Evolutionary conservation across 2,329 filamentous ascomycete genomes (phyloP), one percentile per base, ranked within the genome.

Genomic region (Pseudogymnoascus pannorum): DNA sequence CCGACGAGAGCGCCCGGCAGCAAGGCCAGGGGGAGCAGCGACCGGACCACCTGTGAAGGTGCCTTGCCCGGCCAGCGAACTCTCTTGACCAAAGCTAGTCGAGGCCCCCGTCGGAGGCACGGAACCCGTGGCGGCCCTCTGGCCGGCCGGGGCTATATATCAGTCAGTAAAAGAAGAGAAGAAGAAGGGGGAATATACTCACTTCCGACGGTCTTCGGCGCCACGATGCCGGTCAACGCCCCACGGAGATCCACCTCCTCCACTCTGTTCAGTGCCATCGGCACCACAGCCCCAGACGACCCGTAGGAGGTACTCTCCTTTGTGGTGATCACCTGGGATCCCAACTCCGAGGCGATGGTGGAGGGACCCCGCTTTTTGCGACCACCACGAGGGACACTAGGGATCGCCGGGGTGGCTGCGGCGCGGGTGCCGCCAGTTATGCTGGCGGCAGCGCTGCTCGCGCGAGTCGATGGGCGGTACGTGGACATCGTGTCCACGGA

Each of bases 251-350:
- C 48, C 42, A 26, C 22, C 48, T 54, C 48, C 48, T 54, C 48
- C 48, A 54, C 26, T 31, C 24, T 31, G 48, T 31, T 14, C 48
- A 54, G 48, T 54, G 48, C 48, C 48, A 54, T 54, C 26, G 48
- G 48, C 48, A 54, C 48, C 48, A 54, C 48, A 18, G 48, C 48
- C n/a, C n/a, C 48, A 24, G 48, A 54, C 18, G 59, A 31, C 42
- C 59, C 59, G 36, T 61, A 61, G 4, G 59, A 31, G 35, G 59
- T 61, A 20, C 59, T 61, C 59, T 57, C 59, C 42, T 38, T 40
- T 16, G 31, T 33, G 54, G 42, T 9, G 31, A 61, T 33, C 48
- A 31, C 24, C 26, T 54, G 48, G 26, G 48, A 6, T 3, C 48
- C 48, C 48, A 54, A 54, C 48, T 54, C 48, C 48, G 48, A 54